These are phyloP conservation scores for Diaporthe nobilis DNA, from an alignment of 2,329 filamentous ascomycete genomes.

Conservation along the genomic window DNA sequence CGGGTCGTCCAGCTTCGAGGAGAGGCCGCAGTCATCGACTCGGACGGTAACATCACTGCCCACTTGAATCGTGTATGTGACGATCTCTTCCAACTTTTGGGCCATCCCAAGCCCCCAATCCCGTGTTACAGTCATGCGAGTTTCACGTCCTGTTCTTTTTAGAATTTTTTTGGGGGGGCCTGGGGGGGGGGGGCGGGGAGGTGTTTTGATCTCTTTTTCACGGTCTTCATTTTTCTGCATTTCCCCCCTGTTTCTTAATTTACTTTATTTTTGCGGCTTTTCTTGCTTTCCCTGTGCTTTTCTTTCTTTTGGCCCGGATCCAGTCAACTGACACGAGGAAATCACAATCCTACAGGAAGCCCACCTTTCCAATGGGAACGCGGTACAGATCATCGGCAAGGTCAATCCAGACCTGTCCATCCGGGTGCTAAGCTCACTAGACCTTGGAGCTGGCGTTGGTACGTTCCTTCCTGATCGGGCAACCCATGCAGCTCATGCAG, in stretches of 20 bases:
- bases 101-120: background rate
- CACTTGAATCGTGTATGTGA: slow-evolving; percentile 71
- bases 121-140: background rate
- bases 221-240: too few species aligned
- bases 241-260: too few species aligned
- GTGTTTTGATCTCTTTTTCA: too few species aligned
- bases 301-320: background rate
- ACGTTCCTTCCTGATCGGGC: slow-evolving; percentile 53
- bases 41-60: slow-evolving; percentile 81
- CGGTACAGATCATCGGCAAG: slow-evolving; percentile 84
- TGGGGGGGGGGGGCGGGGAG: too few species aligned
- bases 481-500: slow-evolving; percentile 15
- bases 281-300: too few species aligned
- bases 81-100: slow-evolving; percentile 7
- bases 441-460: slow-evolving; percentile 80
- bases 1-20: slow-evolving; percentile 87
- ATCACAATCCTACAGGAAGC: slow-evolving; percentile 68
- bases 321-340: background rate
- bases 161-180: background rate
- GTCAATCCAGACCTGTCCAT: slow-evolving; percentile 81
- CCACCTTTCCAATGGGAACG: slow-evolving; percentile 78
- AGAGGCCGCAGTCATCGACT: slow-evolving; percentile 84
- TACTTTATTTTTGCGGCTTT: too few species aligned
- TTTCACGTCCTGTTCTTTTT: background rate
- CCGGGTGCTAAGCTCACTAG: slow-evolving; percentile 77